Base-by-base conservation (phyloP, 2,329 filamentous ascomycete genomes). In the Sclerotinia nivalis region DNA sequence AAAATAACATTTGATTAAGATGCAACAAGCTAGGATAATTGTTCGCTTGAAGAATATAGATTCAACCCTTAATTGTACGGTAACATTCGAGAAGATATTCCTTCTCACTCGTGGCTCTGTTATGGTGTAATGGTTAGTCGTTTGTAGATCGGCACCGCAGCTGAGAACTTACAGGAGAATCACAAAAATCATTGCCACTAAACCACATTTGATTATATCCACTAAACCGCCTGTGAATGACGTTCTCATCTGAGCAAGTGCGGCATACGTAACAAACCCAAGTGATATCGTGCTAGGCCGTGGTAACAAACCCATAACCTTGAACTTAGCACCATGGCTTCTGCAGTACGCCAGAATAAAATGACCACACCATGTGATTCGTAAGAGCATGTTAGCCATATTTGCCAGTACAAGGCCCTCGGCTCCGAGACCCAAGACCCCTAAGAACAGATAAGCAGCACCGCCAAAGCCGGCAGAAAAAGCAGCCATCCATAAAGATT, bases 1-100 rank as follows among this genome's bases (percentile, higher is more conserved):
- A 97, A 97, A 85, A 97, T 97, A 79, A 94, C 89, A 60, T 97
- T 97, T 83, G 93, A 97, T 77, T 87, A 75, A 72, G n/a, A 65
- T 59, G 34, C 61, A 52, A 52, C 18, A 66, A n/a, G 47, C 22
- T 31, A 49, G 50, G 8, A 2, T 65, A 25, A 69, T 69, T 49
- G 64, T 50, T n/a, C 66, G 60, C 37, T 68, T 40, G 62, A 7
- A n/a, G 61, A 22, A n/a, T 37, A 28, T 40, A 28, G 10, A 68
- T 61, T 70, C 75, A 75, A 45, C 79, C 80, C 69, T 76, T 79
- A 58, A 87, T 76, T 68, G 82, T 82, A 69, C 79, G 80, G 72
- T 85, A 83, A 78, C 83, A 84, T 74, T 84, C 80, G 59, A 83
- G 75, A 66, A 89, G 80, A 74, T 88, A 88, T 54, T 76, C 77